Conservation (phyloP, 129 eudicot genomes). For the Chrysanthemum lavandulifolium region DNA sequence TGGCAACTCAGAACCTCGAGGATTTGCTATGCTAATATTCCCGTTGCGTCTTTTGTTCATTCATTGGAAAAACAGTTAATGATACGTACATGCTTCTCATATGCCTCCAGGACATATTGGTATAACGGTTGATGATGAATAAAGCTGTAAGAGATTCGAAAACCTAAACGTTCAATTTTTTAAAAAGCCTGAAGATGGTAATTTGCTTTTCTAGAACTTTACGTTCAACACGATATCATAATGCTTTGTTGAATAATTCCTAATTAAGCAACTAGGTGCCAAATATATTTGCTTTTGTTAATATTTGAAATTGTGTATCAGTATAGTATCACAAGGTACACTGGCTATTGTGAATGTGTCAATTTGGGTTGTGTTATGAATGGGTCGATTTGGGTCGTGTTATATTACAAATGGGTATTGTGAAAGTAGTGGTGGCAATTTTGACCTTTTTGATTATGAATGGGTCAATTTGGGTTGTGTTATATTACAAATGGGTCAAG, state of each 20-base stretch:
- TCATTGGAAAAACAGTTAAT: background rate
- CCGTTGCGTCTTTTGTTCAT: background rate
- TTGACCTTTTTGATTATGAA: too few species aligned
- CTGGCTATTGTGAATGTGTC: too few species aligned
- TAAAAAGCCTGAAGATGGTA: constrained; percentile 96
- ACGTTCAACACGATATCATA: background rate
- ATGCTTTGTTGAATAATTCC: background rate
- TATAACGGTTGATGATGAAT: constrained; percentile 86
- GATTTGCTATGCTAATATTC: constrained; percentile 61
- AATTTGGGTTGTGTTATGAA: too few species aligned
- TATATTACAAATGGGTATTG: too few species aligned
- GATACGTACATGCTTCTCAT: constrained; percentile 10
- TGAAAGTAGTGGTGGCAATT: too few species aligned
- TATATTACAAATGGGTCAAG: too few species aligned
- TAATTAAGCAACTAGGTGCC: constrained; percentile 13
- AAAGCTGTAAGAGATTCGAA: constrained; percentile 90
- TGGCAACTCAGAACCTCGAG: constrained; percentile 92
- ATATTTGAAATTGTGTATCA: constrained; percentile 1
- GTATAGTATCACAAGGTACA: background rate
- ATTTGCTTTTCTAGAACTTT: constrained; percentile 16
- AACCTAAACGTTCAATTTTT: constrained; percentile 67
- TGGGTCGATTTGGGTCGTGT: too few species aligned
- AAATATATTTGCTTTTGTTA: background rate
- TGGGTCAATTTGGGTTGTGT: too few species aligned
- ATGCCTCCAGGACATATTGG: constrained; percentile 88